Conservation (phyloP, 108 stramenopile genomes). For the Cyclotella distinguenda region DNA sequence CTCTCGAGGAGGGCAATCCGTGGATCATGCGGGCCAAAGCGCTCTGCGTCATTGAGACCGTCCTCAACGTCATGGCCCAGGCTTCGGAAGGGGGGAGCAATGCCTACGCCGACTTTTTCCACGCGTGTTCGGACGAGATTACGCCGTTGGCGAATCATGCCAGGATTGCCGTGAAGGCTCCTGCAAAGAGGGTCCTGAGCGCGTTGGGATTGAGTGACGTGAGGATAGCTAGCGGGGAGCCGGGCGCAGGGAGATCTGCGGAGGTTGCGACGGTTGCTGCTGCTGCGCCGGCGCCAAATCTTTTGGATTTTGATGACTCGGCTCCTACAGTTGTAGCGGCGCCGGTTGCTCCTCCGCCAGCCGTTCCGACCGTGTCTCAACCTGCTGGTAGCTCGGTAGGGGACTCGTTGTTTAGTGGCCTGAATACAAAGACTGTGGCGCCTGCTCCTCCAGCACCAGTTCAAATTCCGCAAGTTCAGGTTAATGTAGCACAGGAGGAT, state of each 20-base stretch:
- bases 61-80: constrained; percentile 50
- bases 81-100: constrained; percentile 42
- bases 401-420: constrained; percentile 55
- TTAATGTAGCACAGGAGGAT: constrained; percentile 22
- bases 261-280: constrained; percentile 44
- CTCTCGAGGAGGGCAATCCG: constrained; percentile 85
- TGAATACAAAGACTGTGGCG: constrained; percentile 50
- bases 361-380: constrained; percentile 22
- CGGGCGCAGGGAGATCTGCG: constrained; percentile 32
- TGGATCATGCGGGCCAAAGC: constrained; percentile 92
- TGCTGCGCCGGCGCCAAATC: constrained; percentile 64
- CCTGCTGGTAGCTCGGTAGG: constrained; percentile 17
- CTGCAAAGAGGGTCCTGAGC: constrained; percentile 68
- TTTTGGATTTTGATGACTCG: constrained; percentile 75
- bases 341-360: constrained; percentile 31
- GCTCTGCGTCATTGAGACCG: constrained; percentile 81
- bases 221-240: constrained; percentile 7
- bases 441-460: constrained; percentile 11
- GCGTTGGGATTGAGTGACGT: constrained; percentile 53
- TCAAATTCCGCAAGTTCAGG: constrained; percentile 16
- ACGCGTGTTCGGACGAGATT: constrained; percentile 78
- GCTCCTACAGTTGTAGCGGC: constrained; percentile 17
- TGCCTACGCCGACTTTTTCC: constrained; percentile 81
- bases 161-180: constrained; percentile 63
- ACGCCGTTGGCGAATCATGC: constrained; percentile 67